Base-by-base conservation (phyloP, 2,329 filamentous ascomycete genomes). In the Nemania sp. region DNA sequence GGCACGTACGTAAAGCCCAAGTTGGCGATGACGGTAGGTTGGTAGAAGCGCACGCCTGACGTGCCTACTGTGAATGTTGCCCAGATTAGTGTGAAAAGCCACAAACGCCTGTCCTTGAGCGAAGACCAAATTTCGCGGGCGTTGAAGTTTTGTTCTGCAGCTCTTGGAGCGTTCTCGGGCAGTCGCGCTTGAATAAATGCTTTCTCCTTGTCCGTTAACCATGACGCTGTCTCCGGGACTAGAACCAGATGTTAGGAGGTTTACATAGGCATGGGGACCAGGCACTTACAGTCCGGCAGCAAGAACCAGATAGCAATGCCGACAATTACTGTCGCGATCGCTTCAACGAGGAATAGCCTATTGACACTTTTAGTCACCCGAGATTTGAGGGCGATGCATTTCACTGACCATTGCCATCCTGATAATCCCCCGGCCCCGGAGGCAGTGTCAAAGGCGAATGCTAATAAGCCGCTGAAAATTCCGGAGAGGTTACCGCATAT, bases 291-390 rank as follows among this genome's bases (percentile, higher is more conserved):
- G 58, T 83, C 79, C 0, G 80, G 80, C 0, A 84, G 69, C 0
- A 78, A 49, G 46, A 83, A 81, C 68, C 77, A 81, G 11, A 82
- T 73, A 5, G 72, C 62, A 3, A 78, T 61, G 6, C 79, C 77
- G 0, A 78, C 41, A 2, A 77, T 44, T 6, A 81, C 67, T 0
- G 79, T 82, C 11, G 71, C 63, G 22, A 77, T 66, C 3, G 78
- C 78, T 63, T 82, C 78, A 5, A 67, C 62, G 1, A 76, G 57
- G 50, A 76, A 73, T 1, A 76, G 54, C 73, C 70, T 73, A 57
- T 5, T 40, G 28, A 11, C 19, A n/a, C 15, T 20, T 11, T 42
- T 36, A 52, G 36, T 42, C 41, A n/a, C 26, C 7, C 15, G 14
- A 3, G 5, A 11, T 17, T n/a, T n/a, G 8, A 36, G 14, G 15